phyloP scores from a whole-genome alignment of 148 eudicot genomes.

The Cornus suecica region DNA sequence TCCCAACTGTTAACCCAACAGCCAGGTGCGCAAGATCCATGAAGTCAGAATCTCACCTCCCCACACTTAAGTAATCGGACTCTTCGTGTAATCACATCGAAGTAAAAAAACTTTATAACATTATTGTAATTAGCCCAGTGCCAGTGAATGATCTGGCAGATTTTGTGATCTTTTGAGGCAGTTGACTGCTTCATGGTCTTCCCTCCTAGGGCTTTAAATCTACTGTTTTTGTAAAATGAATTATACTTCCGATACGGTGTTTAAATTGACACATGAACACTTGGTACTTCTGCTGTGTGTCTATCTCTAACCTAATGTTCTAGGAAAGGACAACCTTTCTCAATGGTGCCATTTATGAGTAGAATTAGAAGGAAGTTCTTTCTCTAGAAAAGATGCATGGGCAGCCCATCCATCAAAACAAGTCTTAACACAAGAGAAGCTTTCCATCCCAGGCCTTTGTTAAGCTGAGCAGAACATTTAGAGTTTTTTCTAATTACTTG shows the following conservation, averaged over 20 bases:
- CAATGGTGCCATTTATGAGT: too few species aligned
- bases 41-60: not conserved
- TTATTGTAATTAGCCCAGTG: not conserved
- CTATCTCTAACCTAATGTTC: too few species aligned
- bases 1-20: constrained; percentile 63
- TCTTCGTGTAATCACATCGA: not conserved
- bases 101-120: too few species aligned
- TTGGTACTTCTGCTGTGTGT: too few species aligned
- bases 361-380: too few species aligned
- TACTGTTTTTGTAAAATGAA: not conserved
- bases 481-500: too few species aligned
- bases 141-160: not conserved
- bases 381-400: too few species aligned
- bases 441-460: too few species aligned
- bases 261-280: not conserved
- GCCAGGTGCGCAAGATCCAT: constrained; percentile 45
- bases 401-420: too few species aligned
- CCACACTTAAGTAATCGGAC: not conserved
- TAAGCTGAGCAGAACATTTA: too few species aligned
- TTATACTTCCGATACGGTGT: not conserved
- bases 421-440: too few species aligned
- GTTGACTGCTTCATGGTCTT: not conserved
- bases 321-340: too few species aligned
- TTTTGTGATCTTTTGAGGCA: not conserved
- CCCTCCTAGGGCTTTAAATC: not conserved